phyloP scores from a whole-genome alignment of 257 asterid species.

The Penstemon newberryi region DNA sequence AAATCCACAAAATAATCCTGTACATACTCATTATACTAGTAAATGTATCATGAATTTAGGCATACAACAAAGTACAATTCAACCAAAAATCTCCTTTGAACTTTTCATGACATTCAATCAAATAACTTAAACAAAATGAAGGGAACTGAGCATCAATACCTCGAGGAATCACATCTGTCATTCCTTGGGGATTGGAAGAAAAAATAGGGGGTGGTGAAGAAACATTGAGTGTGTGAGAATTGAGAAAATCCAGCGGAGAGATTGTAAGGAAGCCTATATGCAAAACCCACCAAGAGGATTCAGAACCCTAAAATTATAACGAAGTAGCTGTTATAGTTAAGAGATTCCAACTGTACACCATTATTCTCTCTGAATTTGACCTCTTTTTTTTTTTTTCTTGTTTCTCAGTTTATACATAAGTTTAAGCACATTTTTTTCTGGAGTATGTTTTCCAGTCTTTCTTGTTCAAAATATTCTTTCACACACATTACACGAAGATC shows the following conservation, averaged over 20 bases:
- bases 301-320: constrained; percentile 55
- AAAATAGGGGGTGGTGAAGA: constrained; percentile 26
- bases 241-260: constrained; percentile 43
- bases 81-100: neutral
- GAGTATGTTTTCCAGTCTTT: no score
- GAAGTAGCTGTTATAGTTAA: constrained; percentile 42
- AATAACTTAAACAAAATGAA: neutral
- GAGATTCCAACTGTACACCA: constrained; percentile 38
- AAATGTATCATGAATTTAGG: no score
- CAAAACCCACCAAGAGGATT: constrained; percentile 53
- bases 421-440: no score
- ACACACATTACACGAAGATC: no score
- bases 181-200: constrained; percentile 30
- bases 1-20: no score
- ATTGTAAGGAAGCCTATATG: constrained; percentile 44
- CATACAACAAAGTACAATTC: no score
- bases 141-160: neutral
- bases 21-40: no score
- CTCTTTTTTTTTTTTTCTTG: neutral
- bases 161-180: constrained; percentile 30
- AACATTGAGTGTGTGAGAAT: constrained; percentile 32
- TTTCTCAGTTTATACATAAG: no score
- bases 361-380: neutral
- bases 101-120: neutral
- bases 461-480: no score